A percentile compares a stretch with the other conserved stretches of the same genome.
Conservation (phyloP, 2,329 filamentous ascomycete species). For the Stagonosporopsis cucurbitacearum region DNA sequence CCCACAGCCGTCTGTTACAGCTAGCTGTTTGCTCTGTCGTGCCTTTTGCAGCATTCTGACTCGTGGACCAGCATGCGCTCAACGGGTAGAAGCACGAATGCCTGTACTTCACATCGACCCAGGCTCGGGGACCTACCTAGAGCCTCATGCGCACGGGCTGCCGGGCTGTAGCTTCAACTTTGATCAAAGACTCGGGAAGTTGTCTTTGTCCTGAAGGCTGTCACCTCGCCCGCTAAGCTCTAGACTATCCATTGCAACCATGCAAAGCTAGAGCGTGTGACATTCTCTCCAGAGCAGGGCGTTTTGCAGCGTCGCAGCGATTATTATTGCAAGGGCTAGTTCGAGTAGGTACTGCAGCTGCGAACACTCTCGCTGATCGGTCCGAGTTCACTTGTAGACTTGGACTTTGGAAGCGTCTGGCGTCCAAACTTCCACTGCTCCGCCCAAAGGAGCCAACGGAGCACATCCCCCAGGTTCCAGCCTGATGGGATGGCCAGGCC, state of each 20-base stretch:
- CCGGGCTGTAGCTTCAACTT: conserved; percentile 11
- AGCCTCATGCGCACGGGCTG: conserved; percentile 11
- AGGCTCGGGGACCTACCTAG: background rate
- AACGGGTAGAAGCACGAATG: no score
- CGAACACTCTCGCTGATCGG: conserved; percentile 7
- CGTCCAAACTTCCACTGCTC: background rate
- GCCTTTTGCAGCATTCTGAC: no score
- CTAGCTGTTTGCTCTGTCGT: no score
- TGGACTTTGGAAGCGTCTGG: background rate
- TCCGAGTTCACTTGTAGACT: conserved; percentile 11
- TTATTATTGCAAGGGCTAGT: background rate
- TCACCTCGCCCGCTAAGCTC: conserved; percentile 6
- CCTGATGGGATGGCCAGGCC: conserved; percentile 12
- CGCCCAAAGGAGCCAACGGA: conserved; percentile 5
- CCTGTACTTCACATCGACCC: background rate
- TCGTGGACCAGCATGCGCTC: no score
- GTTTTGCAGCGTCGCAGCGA: background rate
- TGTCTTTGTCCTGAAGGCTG: conserved; percentile 2
- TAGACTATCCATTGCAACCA: background rate
- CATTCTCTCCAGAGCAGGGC: background rate
- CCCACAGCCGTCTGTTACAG: no score
- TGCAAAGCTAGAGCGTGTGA: background rate
- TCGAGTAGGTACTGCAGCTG: background rate
- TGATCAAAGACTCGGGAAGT: background rate
- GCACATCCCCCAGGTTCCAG: conserved; percentile 19